Conservation (phyloP, 75 land plant genomes). For the Adiantum capillusveneris region DNA sequence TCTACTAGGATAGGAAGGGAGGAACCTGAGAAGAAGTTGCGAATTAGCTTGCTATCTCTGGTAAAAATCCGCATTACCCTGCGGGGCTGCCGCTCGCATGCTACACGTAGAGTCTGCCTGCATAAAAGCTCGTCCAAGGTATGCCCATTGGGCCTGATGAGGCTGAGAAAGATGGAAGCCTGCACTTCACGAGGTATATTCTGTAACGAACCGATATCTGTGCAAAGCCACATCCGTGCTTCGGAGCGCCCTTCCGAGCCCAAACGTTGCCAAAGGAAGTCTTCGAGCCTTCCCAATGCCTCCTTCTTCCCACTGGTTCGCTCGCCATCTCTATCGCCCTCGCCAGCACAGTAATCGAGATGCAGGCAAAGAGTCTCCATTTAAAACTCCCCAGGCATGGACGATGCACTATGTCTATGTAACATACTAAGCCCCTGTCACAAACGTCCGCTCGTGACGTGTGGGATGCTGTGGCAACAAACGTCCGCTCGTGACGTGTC, state of each 20-base stretch:
- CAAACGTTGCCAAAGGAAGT: conserved; percentile 40
- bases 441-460: no score
- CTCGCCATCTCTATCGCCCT: conserved; percentile 3
- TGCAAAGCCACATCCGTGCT: conserved; percentile 79
- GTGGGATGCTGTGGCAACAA: no score
- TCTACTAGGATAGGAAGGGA: no score
- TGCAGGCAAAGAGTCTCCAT: background rate
- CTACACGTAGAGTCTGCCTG: conserved; percentile 45
- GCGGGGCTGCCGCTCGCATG: conserved; percentile 55
- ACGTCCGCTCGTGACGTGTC: no score
- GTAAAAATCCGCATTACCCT: conserved; percentile 42
- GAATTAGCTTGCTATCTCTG: conserved; percentile 39
- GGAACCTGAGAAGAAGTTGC: conserved; percentile 76
- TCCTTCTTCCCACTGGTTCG: conserved; percentile 17
- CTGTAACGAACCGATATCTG: conserved; percentile 34
- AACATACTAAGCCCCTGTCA: no score
- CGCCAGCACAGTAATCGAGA: background rate
- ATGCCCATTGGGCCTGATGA: conserved; percentile 19
- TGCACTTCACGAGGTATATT: conserved; percentile 36
- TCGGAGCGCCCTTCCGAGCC: conserved; percentile 41
- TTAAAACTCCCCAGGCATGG: no score
- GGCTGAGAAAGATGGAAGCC: conserved; percentile 35
- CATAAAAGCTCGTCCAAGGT: conserved; percentile 4
- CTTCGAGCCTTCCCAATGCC: conserved; percentile 36
- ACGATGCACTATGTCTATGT: no score